Evolutionary conservation across 2,329 filamentous ascomycete species (phyloP), one percentile per base, ranked within the genome.

Genomic region (Xylariales sp.): DNA sequence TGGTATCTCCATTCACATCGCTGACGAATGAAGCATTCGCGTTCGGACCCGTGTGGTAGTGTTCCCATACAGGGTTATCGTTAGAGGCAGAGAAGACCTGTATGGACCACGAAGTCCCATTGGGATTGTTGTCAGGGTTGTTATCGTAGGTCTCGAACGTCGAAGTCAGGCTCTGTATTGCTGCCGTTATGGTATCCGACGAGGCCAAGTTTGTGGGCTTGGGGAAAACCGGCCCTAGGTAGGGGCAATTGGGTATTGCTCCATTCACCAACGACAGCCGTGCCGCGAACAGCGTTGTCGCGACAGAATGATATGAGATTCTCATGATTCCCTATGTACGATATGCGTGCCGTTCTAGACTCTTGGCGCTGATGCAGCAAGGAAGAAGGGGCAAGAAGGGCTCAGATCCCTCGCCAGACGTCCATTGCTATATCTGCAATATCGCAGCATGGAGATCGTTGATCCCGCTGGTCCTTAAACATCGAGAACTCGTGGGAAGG

Each of bases 101-200:
- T 20, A 64, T 53, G 31, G 59, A 60, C 54, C 60, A 64, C 33
- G 58, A 61, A 7, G 60, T 63, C n/a, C 45, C 49, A 40, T 62
- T 56, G 6, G 59, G 54, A 16, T 57, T 52, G 7, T 49, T 49
- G 0, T 42, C 48, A 25, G 56, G 46, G 35, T 57, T 52, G 4
- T 32, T 31, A 14, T 57, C 57, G 9, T 55, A 57, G 1, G 47
- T 47, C 10, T 51, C 38, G 37, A 65, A 56, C 0, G 52, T 52
- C 4, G 52, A 47, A 2, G 60, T 62, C 3, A 64, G 46, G 34
- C 59, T 57, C 27, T 49, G 49, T 10, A 63, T 31, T 5, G 56
- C 59, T 6, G 52, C 43, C 28, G 52, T 51, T 15, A 65, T 53
- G 11, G 50, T 50, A 1, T 52, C 42, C 21, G 56, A 59, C 4